phyloP scores from a whole-genome alignment of 192 early-diverging fungal species.

The Coemansia sp. region DNA sequence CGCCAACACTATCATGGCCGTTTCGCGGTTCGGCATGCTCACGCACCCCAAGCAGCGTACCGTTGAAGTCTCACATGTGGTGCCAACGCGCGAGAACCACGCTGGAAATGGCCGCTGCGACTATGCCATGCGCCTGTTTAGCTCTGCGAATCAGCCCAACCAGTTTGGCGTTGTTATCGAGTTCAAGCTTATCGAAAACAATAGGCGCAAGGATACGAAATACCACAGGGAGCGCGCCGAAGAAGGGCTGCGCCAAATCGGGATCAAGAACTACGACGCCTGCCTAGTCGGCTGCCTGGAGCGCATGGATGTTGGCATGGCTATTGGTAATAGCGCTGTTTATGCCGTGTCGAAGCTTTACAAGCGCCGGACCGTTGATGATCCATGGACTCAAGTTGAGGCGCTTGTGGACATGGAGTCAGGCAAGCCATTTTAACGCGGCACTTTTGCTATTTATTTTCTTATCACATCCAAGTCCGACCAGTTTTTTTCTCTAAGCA shows the following conservation, averaged over 20 bases:
- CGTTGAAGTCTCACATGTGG: constrained; percentile 16
- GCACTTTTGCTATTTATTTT: no score
- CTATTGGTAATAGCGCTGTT: constrained; percentile 11
- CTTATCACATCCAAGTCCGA: no score
- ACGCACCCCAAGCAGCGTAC: constrained; percentile 30
- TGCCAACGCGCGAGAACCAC: constrained; percentile 17
- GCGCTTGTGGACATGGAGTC: no score
- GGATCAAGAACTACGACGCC: constrained; percentile 7
- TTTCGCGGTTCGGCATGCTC: constrained; percentile 30
- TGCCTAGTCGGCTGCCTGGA: constrained; percentile 11
- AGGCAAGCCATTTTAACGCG: neutral
- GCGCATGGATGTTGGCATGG: constrained; percentile 15
- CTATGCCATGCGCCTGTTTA: constrained; percentile 27
- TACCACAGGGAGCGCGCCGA: constrained; percentile 2
- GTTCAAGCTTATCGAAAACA: constrained; percentile 9
- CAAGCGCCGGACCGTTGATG: constrained; percentile 10
- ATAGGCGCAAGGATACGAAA: neutral
- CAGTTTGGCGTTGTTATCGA: constrained; percentile 17
- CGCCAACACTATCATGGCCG: constrained; percentile 30
- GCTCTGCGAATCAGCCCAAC: constrained; percentile 5
- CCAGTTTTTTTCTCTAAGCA: no score
- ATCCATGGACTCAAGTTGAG: constrained; percentile 10
- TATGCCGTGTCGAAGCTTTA: constrained; percentile 8
- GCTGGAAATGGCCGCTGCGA: constrained; percentile 20
- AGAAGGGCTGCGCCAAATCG: constrained; percentile 2